Evolutionary conservation across 1,284 basidiomycete species (phyloP).

Genomic region (Xerocomus minutiporus): DNA sequence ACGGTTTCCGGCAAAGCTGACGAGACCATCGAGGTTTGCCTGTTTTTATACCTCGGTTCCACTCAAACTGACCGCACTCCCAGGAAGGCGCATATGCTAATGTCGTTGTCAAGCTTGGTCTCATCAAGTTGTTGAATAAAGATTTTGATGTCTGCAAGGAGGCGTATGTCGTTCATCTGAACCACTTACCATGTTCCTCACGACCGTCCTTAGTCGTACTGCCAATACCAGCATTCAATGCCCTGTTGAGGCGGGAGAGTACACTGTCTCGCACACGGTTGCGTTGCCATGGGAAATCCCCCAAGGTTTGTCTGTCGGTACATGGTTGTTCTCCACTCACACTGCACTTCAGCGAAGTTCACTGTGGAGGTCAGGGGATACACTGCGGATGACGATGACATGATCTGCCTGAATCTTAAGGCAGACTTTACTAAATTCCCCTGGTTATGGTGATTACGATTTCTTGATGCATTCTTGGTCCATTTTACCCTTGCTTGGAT

Average conservation of each 20-base stretch:
- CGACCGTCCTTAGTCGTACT: conserved; percentile 44
- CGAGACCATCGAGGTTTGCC: conserved; percentile 61
- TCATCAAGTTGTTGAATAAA: conserved; percentile 80
- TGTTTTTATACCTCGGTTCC: not conserved
- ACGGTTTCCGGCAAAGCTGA: conserved; percentile 61
- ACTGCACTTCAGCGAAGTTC: conserved; percentile 71
- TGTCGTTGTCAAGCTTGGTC: conserved; percentile 83
- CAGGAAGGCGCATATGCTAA: conserved; percentile 90
- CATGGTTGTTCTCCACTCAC: conserved; percentile 7
- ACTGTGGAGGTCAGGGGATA: conserved; percentile 67
- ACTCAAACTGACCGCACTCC: conserved; percentile 4
- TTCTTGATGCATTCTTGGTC: not conserved
- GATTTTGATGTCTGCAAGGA: conserved; percentile 87
- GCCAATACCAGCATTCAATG: conserved; percentile 73
- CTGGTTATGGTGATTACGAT: conserved; percentile 32
- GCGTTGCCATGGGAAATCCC: conserved; percentile 87
- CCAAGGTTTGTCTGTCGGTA: conserved; percentile 49
- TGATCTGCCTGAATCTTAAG: conserved; percentile 77
- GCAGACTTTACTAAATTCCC: conserved; percentile 65
- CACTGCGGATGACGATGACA: conserved; percentile 71
- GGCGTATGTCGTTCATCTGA: conserved; percentile 61
- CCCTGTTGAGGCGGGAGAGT: conserved; percentile 68
- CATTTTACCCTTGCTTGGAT: conserved; percentile 1
- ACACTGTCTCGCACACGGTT: conserved; percentile 76
- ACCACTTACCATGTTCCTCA: conserved; percentile 4